Percentiles rank a stretch among this genome's conserved stretches.
Evolutionary conservation across 768 basidiomycete genomes (phyloP).

Genomic region (Dacryopinax spathularia): DNA sequence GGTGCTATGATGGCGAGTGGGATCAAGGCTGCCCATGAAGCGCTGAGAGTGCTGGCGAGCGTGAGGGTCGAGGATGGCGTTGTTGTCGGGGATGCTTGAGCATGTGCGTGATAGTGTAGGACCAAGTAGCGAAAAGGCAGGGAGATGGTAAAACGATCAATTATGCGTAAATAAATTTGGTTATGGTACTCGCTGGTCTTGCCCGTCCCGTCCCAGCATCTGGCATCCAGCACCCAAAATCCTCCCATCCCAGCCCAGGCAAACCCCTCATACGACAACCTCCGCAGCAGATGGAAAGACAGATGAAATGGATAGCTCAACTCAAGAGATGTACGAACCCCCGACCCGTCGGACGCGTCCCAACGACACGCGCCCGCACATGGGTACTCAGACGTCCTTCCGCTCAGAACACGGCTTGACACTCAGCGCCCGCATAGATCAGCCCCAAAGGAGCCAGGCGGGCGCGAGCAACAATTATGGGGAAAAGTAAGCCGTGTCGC

Average conservation of each 20-base stretch:
- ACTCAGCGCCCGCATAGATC: slow-evolving; percentile 67
- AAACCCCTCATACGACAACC: neutral
- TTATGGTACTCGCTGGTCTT: neutral
- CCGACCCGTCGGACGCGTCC: neutral
- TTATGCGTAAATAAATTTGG: neutral
- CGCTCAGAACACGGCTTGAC: slow-evolving; percentile 70
- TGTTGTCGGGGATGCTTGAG: slow-evolving; percentile 30
- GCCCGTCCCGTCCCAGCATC: neutral
- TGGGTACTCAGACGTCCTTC: slow-evolving; percentile 76
- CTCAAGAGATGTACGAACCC: neutral
- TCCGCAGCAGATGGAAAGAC: neutral
- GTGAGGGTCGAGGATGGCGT: slow-evolving; percentile 41
- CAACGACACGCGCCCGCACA: neutral
- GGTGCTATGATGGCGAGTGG: slow-evolving; percentile 70
- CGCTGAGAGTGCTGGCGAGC: slow-evolving; percentile 38
- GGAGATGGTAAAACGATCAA: neutral
- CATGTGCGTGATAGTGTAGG: neutral
- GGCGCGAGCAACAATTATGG: slow-evolving; percentile 89
- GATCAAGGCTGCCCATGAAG: slow-evolving; percentile 55
- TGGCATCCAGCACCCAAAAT: neutral
- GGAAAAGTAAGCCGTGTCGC: slow-evolving; percentile 63
- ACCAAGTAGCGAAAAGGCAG: neutral
- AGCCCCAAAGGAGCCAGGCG: slow-evolving; percentile 25
- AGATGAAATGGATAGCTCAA: neutral
- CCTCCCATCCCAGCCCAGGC: neutral